A percentile compares a stretch with the other conserved stretches of the same genome.
phyloP scores from a whole-genome alignment of 352 stramenopile species.

The Pythium rhizo-oryzae region DNA sequence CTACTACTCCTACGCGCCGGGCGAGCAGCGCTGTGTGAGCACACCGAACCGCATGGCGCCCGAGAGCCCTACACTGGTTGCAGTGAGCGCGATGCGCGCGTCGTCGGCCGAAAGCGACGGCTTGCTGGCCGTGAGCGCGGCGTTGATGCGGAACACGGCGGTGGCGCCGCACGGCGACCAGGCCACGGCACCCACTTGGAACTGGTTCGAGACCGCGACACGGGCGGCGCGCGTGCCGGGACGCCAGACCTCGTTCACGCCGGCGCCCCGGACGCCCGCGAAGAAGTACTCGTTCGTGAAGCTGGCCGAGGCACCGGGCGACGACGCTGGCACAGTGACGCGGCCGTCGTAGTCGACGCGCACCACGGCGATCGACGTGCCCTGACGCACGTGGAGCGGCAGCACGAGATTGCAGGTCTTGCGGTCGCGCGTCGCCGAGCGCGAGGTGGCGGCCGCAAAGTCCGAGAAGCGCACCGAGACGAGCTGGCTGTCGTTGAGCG shows the following conservation, averaged over 20 bases:
- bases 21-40: conserved; percentile 21
- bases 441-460: too few relatives aligned
- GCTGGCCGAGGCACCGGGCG: too few relatives aligned
- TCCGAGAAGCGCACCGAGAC: too few relatives aligned
- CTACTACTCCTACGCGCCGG: not conserved
- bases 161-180: conserved; percentile 33
- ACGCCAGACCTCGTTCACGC: conserved; percentile 21
- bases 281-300: too few relatives aligned
- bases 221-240: conserved; percentile 24
- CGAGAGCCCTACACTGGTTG: conserved; percentile 20
- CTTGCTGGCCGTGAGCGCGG: conserved; percentile 28
- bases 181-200: conserved; percentile 25
- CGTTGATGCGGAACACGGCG: conserved; percentile 35
- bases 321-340: too few relatives aligned
- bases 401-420: conserved; percentile 37
- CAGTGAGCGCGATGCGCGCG: conserved; percentile 26
- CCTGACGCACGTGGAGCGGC: conserved; percentile 21
- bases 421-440: conserved; percentile 10
- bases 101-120: conserved; percentile 7
- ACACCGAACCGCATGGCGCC: conserved; percentile 29
- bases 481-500: too few relatives aligned
- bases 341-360: too few relatives aligned
- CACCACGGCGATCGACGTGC: conserved; percentile 33
- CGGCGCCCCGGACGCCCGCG: conserved; percentile 31
- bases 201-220: conserved; percentile 20